Percentiles rank a stretch among this genome's conserved stretches.
phyloP scores from a whole-genome alignment of 768 basidiomycete species.

The Collybia sp. region DNA sequence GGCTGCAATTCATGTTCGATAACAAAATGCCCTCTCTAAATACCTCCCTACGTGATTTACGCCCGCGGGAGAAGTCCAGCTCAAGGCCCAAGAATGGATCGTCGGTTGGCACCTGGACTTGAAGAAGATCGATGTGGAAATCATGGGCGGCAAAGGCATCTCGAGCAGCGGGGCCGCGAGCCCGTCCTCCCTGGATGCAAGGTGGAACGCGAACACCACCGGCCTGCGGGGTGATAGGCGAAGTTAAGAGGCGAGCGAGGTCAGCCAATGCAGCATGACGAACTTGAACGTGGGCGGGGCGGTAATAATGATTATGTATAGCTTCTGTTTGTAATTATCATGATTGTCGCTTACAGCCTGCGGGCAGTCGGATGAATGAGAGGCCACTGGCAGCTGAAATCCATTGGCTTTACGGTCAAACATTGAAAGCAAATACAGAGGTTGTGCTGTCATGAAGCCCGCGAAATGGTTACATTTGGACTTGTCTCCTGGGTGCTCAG shows the following conservation, averaged over 20 bases:
- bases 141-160: neutral
- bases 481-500: no score
- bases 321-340: no score
- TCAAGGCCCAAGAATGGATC: slow-evolving; percentile 71
- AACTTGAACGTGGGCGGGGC: slow-evolving; percentile 36
- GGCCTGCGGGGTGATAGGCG: slow-evolving; percentile 26
- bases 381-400: no score
- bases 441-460: no score
- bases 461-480: no score
- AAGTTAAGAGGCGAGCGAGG: slow-evolving; percentile 36
- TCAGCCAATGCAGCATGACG: slow-evolving; percentile 47
- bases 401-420: no score
- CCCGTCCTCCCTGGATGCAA: slow-evolving; percentile 39
- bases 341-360: no score
- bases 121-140: slow-evolving; percentile 29
- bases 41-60: slow-evolving; percentile 25
- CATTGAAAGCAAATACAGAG: no score
- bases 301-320: slow-evolving; percentile 20
- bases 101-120: slow-evolving; percentile 38
- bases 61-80: slow-evolving; percentile 38
- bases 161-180: slow-evolving; percentile 17
- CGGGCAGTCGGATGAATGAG: no score
- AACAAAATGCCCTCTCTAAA: slow-evolving; percentile 40
- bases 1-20: slow-evolving; percentile 64
- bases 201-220: slow-evolving; percentile 44